Evolutionary conservation across 2,329 filamentous ascomycete species (phyloP).

Genomic region (Talaromyces sp.): DNA sequence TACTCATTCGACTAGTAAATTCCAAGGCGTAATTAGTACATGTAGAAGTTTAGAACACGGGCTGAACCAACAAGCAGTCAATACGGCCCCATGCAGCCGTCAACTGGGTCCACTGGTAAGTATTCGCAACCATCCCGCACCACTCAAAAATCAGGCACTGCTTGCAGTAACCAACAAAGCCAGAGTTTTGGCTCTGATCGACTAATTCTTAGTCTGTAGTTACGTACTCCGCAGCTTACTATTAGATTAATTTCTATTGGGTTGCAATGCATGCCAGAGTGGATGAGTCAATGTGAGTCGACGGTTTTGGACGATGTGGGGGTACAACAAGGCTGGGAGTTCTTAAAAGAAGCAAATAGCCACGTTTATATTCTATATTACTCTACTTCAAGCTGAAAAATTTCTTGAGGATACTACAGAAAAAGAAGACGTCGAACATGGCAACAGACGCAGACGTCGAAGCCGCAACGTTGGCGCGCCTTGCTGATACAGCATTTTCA

Average conservation of each 20-base stretch:
- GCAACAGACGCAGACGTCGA: slow-evolving; percentile 7
- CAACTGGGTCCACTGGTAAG: too few relatives aligned
- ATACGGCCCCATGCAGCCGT: too few relatives aligned
- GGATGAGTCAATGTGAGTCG: not conserved
- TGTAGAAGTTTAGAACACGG: too few relatives aligned
- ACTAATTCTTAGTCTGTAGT: slow-evolving; percentile 31
- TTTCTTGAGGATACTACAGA: not conserved
- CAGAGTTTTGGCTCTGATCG: not conserved
- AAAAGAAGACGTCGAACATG: not conserved
- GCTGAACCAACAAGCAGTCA: too few relatives aligned
- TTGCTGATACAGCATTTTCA: not conserved
- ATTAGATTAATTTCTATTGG: too few relatives aligned
- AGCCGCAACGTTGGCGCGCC: not conserved
- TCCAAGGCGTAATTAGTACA: too few relatives aligned
- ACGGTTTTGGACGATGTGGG: too few relatives aligned
- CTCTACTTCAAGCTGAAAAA: not conserved
- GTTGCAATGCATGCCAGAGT: not conserved
- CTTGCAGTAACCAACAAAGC: not conserved
- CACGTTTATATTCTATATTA: not conserved
- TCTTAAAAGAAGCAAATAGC: too few relatives aligned
- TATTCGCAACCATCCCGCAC: too few relatives aligned
- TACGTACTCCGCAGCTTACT: slow-evolving; percentile 18
- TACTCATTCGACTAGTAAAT: too few relatives aligned
- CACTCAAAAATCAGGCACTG: too few relatives aligned
- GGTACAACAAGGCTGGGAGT: too few relatives aligned